These are phyloP conservation scores for Rubroshorea leprosula DNA, from an alignment of 345 rosid species.

Conservation along the genomic window DNA sequence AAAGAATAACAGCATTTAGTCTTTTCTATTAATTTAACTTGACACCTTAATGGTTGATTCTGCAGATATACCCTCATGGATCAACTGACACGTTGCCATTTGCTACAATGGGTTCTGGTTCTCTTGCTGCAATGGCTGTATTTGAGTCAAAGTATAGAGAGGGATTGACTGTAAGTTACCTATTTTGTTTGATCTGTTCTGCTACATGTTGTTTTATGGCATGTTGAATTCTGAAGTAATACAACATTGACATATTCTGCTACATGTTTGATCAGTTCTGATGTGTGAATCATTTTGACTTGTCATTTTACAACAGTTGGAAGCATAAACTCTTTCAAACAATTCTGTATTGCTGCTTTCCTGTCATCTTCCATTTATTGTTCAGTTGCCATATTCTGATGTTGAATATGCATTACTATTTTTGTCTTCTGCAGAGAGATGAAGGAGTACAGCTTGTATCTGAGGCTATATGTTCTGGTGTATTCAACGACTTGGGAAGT, in stretches of 20 bases:
- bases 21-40: conserved; percentile 4
- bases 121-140: conserved; percentile 81
- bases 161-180: conserved; percentile 64
- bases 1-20: not conserved
- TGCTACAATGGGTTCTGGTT: conserved; percentile 93
- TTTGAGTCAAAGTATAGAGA: conserved; percentile 79
- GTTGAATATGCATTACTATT: not conserved
- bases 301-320: not conserved
- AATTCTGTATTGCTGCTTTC: not conserved
- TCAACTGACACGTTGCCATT: conserved; percentile 83
- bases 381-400: too few species aligned
- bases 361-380: too few species aligned
- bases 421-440: conserved; percentile 44
- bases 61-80: conserved; percentile 82
- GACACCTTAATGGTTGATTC: conserved; percentile 11
- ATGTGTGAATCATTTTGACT: not conserved
- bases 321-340: not conserved
- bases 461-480: conserved; percentile 75
- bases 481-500: conserved; percentile 80
- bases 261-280: too few species aligned
- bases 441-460: conserved; percentile 70
- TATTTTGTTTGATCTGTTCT: not conserved
- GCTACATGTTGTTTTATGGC: not conserved
- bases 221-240: too few species aligned
- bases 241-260: too few species aligned